Percentiles rank a stretch among this genome's conserved stretches.
Evolutionary conservation across 352 stramenopile species (phyloP).

Genomic region (Phytophthora pisi): DNA sequence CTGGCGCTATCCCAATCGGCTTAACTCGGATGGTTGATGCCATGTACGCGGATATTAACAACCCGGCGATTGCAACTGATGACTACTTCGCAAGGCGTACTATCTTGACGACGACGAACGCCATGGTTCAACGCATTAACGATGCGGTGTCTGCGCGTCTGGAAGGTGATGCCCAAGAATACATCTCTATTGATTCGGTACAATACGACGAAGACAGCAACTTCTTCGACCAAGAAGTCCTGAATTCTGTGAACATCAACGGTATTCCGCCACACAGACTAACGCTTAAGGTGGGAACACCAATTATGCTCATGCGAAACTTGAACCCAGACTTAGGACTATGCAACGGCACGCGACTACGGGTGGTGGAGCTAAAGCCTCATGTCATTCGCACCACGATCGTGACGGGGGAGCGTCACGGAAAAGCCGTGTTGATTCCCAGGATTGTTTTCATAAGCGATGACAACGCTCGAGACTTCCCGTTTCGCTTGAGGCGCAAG

Average conservation of each 20-base stretch:
- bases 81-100: conserved; percentile 4
- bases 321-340: conserved; percentile 32
- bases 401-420: too few species aligned
- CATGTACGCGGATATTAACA: conserved; percentile 7
- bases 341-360: conserved; percentile 35
- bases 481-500: conserved; percentile 24
- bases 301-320: conserved; percentile 42
- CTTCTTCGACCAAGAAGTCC: conserved; percentile 26
- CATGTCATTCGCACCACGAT: conserved; percentile 38
- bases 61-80: conserved; percentile 1
- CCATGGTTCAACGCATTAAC: background rate
- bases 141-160: background rate
- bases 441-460: conserved; percentile 28
- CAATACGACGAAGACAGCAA: conserved; percentile 26
- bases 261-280: conserved; percentile 38
- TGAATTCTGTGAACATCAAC: conserved; percentile 26
- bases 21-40: background rate
- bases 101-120: background rate
- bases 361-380: conserved; percentile 28
- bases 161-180: background rate
- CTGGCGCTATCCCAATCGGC: background rate
- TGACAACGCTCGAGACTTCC: conserved; percentile 15
- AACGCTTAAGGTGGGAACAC: conserved; percentile 23
- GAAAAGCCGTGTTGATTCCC: conserved; percentile 25
- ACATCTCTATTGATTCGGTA: conserved; percentile 27